Base-by-base conservation (phyloP, 768 basidiomycete genomes). In the Gloeophyllum trabeum region DNA sequence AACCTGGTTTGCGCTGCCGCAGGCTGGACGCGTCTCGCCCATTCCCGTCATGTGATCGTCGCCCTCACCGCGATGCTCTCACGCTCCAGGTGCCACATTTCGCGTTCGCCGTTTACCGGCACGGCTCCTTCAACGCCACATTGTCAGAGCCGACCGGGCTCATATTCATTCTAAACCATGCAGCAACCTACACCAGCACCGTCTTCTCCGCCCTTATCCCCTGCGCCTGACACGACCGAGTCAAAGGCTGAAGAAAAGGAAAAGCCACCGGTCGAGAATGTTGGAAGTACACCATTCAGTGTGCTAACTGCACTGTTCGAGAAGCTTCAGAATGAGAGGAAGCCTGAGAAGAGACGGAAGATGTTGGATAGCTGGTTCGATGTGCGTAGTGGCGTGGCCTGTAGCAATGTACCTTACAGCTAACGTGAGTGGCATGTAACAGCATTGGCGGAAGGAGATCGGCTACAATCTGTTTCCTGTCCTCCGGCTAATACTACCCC, bases 401-500 rank as follows among this genome's bases (percentile, higher is more conserved):
- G n/a, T n/a, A 52, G 52, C 41, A 48, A 34, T 50, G 34, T 43
- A 39, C 41, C 35, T 23, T 12, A 49, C 48, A 43, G 34, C 28
- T 28, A 18, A 22, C 35, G 18, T 40, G 28, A n/a, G n/a, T n/a
- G n/a, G n/a, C n/a, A n/a, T n/a, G n/a, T 32, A 16, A 10, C 50
- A 89, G 82, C 79, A 83, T 54, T 98, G 92, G 90, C 73, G 93
- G 50, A 65, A 76, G 34, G 74, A 86, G 52, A 82, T 90, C 35
- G 96, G 96, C 0, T 65, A 76, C 51, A 88, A 98, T 56, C 59
- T 99, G 24, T 97, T 86, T 59, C 93, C 94, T 4, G 77, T 92
- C 23, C 66, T 98, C 38, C 79, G 92, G 24, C 69, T 99, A 18
- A 67, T 99, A 40, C 67, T 99, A 30, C 96, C 96, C 4, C 93